Base-by-base conservation (phyloP, 768 basidiomycete genomes). In the Mycena filopes region DNA sequence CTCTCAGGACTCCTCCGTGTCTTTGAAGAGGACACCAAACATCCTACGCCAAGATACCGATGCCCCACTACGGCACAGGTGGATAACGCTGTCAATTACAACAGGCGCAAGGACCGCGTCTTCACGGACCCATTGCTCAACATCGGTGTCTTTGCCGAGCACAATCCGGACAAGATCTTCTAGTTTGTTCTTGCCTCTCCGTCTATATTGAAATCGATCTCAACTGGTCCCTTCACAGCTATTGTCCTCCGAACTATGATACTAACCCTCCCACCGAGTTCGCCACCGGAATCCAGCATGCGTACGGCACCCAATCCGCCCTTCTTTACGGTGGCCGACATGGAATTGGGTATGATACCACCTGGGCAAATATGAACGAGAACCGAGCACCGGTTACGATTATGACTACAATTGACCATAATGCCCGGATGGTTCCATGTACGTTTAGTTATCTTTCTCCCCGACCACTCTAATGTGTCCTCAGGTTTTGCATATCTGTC, bases 361-460 rank as follows among this genome's bases (percentile, higher is more conserved):
- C 51, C 1, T 70, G 56, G 21, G 21, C 66, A 1, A 50, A 70
- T 45, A 68, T 68, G 65, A 70, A 68, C 25, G 58, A 70, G 43
- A 70, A 68, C 33, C 51, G 61, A 2, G 69, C 69, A 0, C 60
- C 63, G 1, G 46, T 68, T 3, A 70, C 66, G 0, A 49, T 70
- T 31, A 38, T 70, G 47, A 55, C 46, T 13, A 63, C 62, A 0
- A 16, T 68, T 8, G 63, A 70, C 41, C 28, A 55, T 12, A n/a
- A 60, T 29, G 28, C 25, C 0, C 63, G 55, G 4, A 60, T 70
- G 62, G 55, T 63, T n/a, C 69, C 69, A 5, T 63, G 69, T 70
- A 40, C 20, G 21, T 49, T 13, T 21, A n/a, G 11, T 26, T n/a
- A 21, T 31, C 21, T n/a, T 46, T 4, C 5, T 26, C 16, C 33